Evolutionary conservation across 2,329 filamentous ascomycete species (phyloP).

Genomic region (Leptographium lundbergii): DNA sequence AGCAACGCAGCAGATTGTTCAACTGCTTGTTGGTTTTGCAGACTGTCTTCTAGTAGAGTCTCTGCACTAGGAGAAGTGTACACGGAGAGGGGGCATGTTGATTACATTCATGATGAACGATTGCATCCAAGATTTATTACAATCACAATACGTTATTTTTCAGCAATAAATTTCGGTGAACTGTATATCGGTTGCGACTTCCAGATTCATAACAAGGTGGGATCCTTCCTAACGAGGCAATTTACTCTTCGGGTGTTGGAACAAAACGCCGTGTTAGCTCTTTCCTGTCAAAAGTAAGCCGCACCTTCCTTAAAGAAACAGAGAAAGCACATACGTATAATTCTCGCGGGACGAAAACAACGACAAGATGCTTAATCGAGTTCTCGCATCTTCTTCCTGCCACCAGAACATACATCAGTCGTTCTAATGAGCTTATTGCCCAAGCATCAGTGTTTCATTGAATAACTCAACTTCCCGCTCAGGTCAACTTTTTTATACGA

Average conservation of each 20-base stretch:
- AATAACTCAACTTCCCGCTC: not conserved
- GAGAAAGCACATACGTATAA: not conserved
- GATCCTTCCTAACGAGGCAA: not conserved
- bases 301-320: not conserved
- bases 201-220: not conserved
- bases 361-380: not conserved
- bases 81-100: too few relatives aligned
- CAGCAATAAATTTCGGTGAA: not conserved
- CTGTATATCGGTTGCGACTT: not conserved
- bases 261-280: not conserved
- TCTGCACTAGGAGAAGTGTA: too few relatives aligned
- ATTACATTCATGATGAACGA: too few relatives aligned
- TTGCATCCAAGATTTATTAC: too few relatives aligned
- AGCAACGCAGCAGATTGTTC: too few relatives aligned
- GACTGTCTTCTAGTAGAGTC: too few relatives aligned
- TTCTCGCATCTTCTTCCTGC: not conserved
- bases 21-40: too few relatives aligned
- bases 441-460: not conserved
- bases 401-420: not conserved
- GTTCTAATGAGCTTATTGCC: not conserved
- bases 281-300: not conserved
- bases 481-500: not conserved
- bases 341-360: not conserved
- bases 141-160: not conserved
- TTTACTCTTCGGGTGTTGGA: not conserved